Evolutionary conservation across 2,329 filamentous ascomycete genomes (phyloP), one percentile per base, ranked within the genome.

Genomic region (Phoma sp.): DNA sequence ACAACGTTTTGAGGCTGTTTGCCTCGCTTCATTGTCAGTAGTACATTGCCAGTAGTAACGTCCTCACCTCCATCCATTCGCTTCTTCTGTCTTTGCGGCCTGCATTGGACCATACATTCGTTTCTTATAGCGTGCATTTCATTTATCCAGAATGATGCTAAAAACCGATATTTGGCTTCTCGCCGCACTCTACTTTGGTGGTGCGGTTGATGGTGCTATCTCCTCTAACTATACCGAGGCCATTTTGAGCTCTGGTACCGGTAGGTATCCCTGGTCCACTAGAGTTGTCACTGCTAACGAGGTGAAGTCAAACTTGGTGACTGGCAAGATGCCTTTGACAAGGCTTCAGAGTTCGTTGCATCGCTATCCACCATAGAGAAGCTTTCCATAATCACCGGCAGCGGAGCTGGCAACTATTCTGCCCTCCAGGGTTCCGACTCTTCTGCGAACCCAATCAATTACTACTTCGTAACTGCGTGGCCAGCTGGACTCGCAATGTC

Each of bases 361-460:
- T 60, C 71, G 20, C 60, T 78, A 20, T 74, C 71, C 1, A 57
- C 70, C 5, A 67, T 72, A 17, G 76, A 78, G 30, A 78, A 78
- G 48, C 62, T 76, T 12, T 76, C 72, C 59, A 64, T 69, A 20
- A 29, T 71, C 64, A 47, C 68, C 58, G 36, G 70, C 62, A 37
- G 47, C 17, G 47, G 42, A 25, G 53, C 49, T 17, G 38, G 49
- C 15, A 56, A 53, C 17, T 57, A 54, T 12, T 43, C 57, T 14
- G 53, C 48, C 17, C 17, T 54, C 7, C n/a, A 39, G 14, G 39
- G 28, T n/a, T 48, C 50, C 17, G 57, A 59, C 28, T 53, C 53
- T 4, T 50, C 53, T 14, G 29, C 45, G 17, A 53, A 56, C 17
- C 57, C 53, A 1, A 56, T 57, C 46, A 50, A 54, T 28, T 53